A percentile compares a stretch with the other conserved stretches of the same genome.
These are phyloP conservation scores for Aleurites moluccanus DNA, from an alignment of 441 rosid species.

Conservation along the genomic window DNA sequence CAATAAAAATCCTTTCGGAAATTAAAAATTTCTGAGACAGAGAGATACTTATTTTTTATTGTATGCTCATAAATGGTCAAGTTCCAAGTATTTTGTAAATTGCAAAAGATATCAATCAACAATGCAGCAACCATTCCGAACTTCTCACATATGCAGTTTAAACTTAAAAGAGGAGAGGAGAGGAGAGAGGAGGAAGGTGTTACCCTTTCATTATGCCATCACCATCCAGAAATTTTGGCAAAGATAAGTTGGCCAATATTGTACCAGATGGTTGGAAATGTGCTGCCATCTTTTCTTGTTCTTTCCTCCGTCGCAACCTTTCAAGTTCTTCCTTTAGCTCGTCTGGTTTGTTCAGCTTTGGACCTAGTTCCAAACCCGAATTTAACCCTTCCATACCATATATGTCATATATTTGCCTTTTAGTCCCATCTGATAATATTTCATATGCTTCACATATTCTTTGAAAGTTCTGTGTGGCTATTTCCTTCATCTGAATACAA, in stretches of 20 bases:
- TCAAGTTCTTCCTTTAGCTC: constrained; percentile 86
- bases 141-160: not conserved
- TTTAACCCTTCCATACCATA: constrained; percentile 92
- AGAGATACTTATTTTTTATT: not conserved
- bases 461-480: constrained; percentile 83
- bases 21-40: not conserved
- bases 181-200: not conserved
- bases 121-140: not conserved
- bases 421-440: constrained; percentile 75
- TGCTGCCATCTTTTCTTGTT: constrained; percentile 58
- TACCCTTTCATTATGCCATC: constrained; percentile 91
- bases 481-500: constrained; percentile 77
- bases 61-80: not conserved
- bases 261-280: constrained; percentile 73
- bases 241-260: constrained; percentile 58
- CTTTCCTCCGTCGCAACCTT: constrained; percentile 59
- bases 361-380: constrained; percentile 90
- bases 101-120: not conserved
- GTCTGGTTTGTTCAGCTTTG: constrained; percentile 71
- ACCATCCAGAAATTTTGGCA: constrained; percentile 70
- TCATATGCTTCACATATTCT: constrained; percentile 91
- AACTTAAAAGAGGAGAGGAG: not conserved
- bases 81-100: not conserved
- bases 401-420: constrained; percentile 80
- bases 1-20: constrained; percentile 5